These are phyloP conservation scores for Aspergillus panamensis DNA, from an alignment of 495 filamentous ascomycete genomes.

Conservation along the genomic window DNA sequence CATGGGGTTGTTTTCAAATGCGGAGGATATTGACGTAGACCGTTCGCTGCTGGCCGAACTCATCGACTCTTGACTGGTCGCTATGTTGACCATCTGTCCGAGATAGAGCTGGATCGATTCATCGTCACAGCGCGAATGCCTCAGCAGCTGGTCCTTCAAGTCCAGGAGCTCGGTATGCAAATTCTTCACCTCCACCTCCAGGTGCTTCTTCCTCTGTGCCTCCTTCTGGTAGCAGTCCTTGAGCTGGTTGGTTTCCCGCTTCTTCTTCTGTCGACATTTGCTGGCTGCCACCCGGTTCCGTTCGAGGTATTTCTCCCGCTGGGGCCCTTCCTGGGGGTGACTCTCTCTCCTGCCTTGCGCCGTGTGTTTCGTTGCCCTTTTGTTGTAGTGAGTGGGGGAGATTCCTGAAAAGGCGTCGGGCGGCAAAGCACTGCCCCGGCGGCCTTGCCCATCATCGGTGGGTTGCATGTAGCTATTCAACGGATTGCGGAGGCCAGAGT, in stretches of 20 bases:
- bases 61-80: slow-evolving; percentile 28
- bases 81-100: slow-evolving; percentile 43
- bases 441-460: too few relatives aligned
- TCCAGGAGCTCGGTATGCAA: slow-evolving; percentile 42
- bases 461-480: too few relatives aligned
- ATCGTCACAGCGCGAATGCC: slow-evolving; percentile 59
- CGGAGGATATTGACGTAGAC: slow-evolving; percentile 14
- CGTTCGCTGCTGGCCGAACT: not conserved
- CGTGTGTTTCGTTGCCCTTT: too few relatives aligned
- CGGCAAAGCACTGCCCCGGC: too few relatives aligned
- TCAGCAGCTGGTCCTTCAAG: slow-evolving; percentile 58
- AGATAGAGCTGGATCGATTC: slow-evolving; percentile 51
- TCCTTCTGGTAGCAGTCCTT: slow-evolving; percentile 45
- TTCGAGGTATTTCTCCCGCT: slow-evolving; percentile 60
- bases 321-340: too few relatives aligned
- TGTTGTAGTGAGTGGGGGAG: too few relatives aligned
- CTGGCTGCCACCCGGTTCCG: slow-evolving; percentile 80
- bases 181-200: slow-evolving; percentile 12
- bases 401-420: too few relatives aligned
- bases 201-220: slow-evolving; percentile 12
- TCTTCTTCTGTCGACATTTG: slow-evolving; percentile 88
- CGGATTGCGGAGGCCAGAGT: too few relatives aligned
- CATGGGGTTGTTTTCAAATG: not conserved
- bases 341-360: too few relatives aligned
- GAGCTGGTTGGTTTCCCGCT: slow-evolving; percentile 62